These are phyloP conservation scores for Lyophyllum shimeji DNA, from an alignment of 768 basidiomycete species.

Conservation along the genomic window DNA sequence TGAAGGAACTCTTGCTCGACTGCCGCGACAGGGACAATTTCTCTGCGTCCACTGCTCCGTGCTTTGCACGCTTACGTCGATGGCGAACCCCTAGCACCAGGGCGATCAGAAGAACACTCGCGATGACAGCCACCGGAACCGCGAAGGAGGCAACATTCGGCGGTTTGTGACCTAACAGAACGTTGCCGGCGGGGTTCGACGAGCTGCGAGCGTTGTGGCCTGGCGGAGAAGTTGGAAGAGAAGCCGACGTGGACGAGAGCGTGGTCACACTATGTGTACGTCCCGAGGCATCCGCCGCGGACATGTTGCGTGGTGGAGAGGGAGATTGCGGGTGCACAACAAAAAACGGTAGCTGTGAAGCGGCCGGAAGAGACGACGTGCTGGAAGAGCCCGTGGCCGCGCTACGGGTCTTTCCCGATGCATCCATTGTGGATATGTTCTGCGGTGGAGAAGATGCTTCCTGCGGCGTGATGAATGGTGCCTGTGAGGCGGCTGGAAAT, in stretches of 20 bases:
- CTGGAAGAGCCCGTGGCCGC: no score
- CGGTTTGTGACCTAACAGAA: constrained; percentile 22
- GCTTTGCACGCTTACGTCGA: constrained; percentile 22
- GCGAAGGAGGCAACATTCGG: constrained; percentile 31
- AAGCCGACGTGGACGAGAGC: neutral
- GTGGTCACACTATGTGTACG: neutral
- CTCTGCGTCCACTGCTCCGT: constrained; percentile 18
- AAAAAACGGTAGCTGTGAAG: neutral
- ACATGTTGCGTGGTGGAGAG: neutral
- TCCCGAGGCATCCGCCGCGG: neutral
- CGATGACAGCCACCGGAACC: constrained; percentile 32
- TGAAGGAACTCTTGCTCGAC: constrained; percentile 15
- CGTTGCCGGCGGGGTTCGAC: constrained; percentile 11
- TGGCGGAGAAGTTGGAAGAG: neutral
- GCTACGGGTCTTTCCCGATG: no score
- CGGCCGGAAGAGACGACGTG: neutral
- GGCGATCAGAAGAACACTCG: constrained; percentile 29
- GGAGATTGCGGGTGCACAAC: neutral
- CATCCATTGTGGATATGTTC: no score
- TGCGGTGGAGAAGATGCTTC: no score
- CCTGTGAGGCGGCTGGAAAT: no score
- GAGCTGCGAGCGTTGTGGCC: neutral
- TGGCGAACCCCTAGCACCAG: constrained; percentile 25
- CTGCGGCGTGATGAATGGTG: no score
- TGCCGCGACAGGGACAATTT: constrained; percentile 17